These are phyloP conservation scores for Mucor indicus DNA, from an alignment of 371 early-diverging fungal genomes.

Conservation along the genomic window DNA sequence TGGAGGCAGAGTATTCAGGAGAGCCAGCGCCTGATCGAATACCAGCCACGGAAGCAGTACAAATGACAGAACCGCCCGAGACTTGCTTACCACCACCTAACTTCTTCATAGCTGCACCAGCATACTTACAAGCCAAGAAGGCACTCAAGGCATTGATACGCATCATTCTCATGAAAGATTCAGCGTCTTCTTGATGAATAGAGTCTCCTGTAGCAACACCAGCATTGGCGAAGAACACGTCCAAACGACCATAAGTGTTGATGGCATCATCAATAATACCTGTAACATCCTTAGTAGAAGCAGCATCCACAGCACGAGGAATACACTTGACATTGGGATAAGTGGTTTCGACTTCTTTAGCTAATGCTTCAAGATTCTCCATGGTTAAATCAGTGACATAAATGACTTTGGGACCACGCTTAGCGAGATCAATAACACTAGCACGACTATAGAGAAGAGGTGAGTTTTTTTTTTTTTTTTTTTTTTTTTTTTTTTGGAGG, in stretches of 20 bases:
- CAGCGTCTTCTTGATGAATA: slow-evolving; percentile 11
- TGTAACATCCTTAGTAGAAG: slow-evolving; percentile 33
- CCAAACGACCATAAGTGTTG: slow-evolving; percentile 42
- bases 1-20: slow-evolving; percentile 39
- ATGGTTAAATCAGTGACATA: slow-evolving; percentile 40
- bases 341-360: slow-evolving; percentile 33
- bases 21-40: slow-evolving; percentile 43
- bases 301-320: slow-evolving; percentile 39
- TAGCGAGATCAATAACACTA: slow-evolving; percentile 38
- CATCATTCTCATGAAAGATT: slow-evolving; percentile 26
- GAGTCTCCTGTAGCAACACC: slow-evolving; percentile 22
- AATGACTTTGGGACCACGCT: slow-evolving; percentile 36
- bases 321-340: slow-evolving; percentile 38
- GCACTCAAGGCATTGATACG: slow-evolving; percentile 32
- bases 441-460: slow-evolving; percentile 29
- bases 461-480: too few relatives aligned
- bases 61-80: slow-evolving; percentile 35
- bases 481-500: too few relatives aligned
- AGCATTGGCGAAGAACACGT: slow-evolving; percentile 58
- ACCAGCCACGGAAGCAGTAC: slow-evolving; percentile 47
- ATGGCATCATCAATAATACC: slow-evolving; percentile 36
- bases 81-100: slow-evolving; percentile 2
- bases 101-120: slow-evolving; percentile 30
- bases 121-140: slow-evolving; percentile 40
- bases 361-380: slow-evolving; percentile 29